phyloP scores from a whole-genome alignment of 2,329 filamentous ascomycete genomes.

The Diaporthe vaccinii region DNA sequence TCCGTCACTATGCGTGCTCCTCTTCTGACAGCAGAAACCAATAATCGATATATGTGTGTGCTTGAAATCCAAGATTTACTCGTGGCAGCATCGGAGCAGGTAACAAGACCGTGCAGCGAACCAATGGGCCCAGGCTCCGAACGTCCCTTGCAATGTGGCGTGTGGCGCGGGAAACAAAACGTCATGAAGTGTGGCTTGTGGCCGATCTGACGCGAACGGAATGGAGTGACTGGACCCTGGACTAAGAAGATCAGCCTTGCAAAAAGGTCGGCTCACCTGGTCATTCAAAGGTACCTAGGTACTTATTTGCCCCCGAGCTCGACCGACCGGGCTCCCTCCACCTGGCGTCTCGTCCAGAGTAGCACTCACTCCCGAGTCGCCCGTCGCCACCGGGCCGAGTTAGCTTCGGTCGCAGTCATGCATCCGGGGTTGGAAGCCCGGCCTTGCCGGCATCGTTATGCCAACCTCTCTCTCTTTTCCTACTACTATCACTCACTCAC shows the following conservation, averaged over 20 bases:
- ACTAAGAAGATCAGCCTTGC: background rate
- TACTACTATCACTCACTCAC: background rate
- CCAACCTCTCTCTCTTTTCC: too few species aligned
- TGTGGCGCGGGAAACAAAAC: background rate
- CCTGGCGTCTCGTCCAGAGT: background rate
- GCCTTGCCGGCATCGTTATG: background rate
- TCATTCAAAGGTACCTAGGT: background rate
- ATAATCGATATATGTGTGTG: background rate
- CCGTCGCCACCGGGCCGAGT: constrained; percentile 4
- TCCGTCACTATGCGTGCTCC: background rate
- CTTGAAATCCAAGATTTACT: background rate
- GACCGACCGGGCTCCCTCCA: constrained; percentile 1
- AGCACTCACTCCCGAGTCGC: background rate
- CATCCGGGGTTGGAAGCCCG: background rate
- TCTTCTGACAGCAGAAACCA: background rate
- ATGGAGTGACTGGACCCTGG: background rate
- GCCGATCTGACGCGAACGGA: background rate
- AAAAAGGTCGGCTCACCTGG: background rate
- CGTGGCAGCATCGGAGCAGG: background rate
- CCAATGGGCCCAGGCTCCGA: background rate
- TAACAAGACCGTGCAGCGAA: background rate
- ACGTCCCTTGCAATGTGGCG: background rate
- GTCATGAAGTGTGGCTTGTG: constrained; percentile 23
- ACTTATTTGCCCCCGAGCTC: background rate
- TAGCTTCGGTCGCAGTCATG: background rate